Percentiles rank a stretch among this genome's conserved stretches.
Conservation (phyloP, 805 yeast genomes). For the Candida tammaniensis region DNA sequence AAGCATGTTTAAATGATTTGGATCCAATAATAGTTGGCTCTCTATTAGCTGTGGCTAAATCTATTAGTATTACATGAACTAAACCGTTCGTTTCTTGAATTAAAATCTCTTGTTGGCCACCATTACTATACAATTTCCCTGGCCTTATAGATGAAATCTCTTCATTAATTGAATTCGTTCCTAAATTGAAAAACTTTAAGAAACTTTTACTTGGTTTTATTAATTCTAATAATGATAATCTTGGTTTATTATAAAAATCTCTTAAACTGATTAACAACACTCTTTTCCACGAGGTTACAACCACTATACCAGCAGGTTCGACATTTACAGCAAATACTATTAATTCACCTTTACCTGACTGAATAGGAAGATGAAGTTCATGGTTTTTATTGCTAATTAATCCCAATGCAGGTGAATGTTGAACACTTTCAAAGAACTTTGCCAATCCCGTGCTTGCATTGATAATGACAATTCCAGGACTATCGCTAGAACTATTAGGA, state of each 20-base stretch:
- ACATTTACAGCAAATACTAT: slow-evolving; percentile 56
- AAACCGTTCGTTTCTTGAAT: slow-evolving; percentile 47
- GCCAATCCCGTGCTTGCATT: slow-evolving; percentile 57
- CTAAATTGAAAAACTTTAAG: slow-evolving; percentile 9
- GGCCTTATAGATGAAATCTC: slow-evolving; percentile 59
- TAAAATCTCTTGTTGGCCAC: slow-evolving; percentile 38
- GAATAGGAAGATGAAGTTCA: slow-evolving; percentile 39
- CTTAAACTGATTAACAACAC: slow-evolving; percentile 59
- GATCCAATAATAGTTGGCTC: slow-evolving; percentile 24
- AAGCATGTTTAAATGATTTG: slow-evolving; percentile 29
- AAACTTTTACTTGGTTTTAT: slow-evolving; percentile 16
- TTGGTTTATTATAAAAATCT: slow-evolving; percentile 66
- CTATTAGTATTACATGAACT: slow-evolving; percentile 28
- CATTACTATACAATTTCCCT: slow-evolving; percentile 51
- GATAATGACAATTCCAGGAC: slow-evolving; percentile 72
- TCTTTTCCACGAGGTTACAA: slow-evolving; percentile 70
- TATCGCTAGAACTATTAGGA: slow-evolving; percentile 43
- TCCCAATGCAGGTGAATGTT: slow-evolving; percentile 65
- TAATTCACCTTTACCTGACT: slow-evolving; percentile 44
- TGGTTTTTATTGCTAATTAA: slow-evolving; percentile 46
- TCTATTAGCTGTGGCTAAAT: slow-evolving; percentile 27
- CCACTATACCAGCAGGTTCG: slow-evolving; percentile 71
- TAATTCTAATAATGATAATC: slow-evolving; percentile 34
- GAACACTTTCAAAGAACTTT: slow-evolving; percentile 72
- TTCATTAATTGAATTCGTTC: slow-evolving; percentile 21